Evolutionary conservation across 805 yeast species (phyloP).

Genomic region (Metschnikowia lunata): DNA sequence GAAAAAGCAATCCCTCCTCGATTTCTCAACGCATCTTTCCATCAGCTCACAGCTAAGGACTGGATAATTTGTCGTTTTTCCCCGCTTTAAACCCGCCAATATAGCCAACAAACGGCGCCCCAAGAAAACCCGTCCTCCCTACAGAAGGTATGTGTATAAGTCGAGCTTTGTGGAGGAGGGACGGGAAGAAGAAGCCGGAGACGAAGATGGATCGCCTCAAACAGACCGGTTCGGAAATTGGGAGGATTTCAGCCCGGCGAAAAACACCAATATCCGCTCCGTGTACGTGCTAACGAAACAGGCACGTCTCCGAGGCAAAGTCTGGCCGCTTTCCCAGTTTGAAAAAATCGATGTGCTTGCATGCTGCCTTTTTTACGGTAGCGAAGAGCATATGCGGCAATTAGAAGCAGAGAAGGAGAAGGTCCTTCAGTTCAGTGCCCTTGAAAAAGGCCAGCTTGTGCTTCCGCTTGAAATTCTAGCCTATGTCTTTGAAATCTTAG

Average conservation of each 20-base stretch:
- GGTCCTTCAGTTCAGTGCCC: conserved; percentile 8
- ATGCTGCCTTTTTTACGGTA: conserved; percentile 27
- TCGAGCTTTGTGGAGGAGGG: conserved; percentile 26
- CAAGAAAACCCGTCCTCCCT: conserved; percentile 75
- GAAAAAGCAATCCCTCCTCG: too few species aligned
- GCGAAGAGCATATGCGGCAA: conserved; percentile 20
- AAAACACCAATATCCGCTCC: conserved; percentile 27
- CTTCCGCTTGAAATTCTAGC: conserved; percentile 36
- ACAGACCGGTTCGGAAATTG: conserved; percentile 15
- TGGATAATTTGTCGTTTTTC: not conserved
- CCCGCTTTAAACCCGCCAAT: conserved; percentile 3
- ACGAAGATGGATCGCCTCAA: conserved; percentile 13
- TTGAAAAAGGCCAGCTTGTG: conserved; percentile 18
- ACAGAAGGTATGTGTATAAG: conserved; percentile 65
- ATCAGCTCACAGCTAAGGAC: too few species aligned
- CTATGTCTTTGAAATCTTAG: conserved; percentile 28
- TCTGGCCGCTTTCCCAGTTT: conserved; percentile 50
- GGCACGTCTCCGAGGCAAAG: conserved; percentile 18
- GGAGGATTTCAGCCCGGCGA: conserved; percentile 23
- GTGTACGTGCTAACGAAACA: conserved; percentile 31
- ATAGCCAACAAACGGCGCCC: conserved; percentile 91
- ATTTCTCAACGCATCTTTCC: too few species aligned
- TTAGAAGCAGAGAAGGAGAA: conserved; percentile 9
- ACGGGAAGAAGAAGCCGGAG: conserved; percentile 14
- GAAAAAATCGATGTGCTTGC: conserved; percentile 47